Percentiles rank a stretch among this genome's conserved stretches.
phyloP scores from a whole-genome alignment of 768 basidiomycete species.

The Rhizopogon rudus region DNA sequence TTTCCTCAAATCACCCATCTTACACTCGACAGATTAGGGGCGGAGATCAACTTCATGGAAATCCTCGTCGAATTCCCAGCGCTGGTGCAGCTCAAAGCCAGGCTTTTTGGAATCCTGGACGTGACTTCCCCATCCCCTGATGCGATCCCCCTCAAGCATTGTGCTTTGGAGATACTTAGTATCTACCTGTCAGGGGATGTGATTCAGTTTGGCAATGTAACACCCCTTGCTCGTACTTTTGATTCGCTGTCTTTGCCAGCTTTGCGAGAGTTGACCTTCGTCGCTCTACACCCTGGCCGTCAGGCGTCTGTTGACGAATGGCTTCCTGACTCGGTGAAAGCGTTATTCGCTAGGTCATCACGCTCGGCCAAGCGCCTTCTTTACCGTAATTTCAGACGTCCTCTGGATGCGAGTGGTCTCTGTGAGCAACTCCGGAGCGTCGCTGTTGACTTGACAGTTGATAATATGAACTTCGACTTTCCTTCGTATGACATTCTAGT shows the following conservation, averaged over 20 bases:
- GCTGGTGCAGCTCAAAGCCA: constrained; percentile 12
- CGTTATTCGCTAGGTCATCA: not conserved
- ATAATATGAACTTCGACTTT: not conserved
- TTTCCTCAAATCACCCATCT: constrained; percentile 19
- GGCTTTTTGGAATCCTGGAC: constrained; percentile 9
- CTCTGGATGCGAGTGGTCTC: not conserved
- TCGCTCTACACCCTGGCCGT: not conserved
- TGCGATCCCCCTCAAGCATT: constrained; percentile 2
- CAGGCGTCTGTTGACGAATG: constrained; percentile 1
- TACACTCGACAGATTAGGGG: constrained; percentile 11
- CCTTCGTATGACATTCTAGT: not conserved
- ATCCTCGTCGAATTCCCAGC: constrained; percentile 15
- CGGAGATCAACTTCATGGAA: constrained; percentile 4
- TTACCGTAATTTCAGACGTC: not conserved
- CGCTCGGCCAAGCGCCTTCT: not conserved
- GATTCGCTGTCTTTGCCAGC: constrained; percentile 17
- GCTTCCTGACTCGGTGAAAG: constrained; percentile 6
- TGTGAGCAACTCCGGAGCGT: not conserved
- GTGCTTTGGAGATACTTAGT: constrained; percentile 7
- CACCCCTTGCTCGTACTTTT: constrained; percentile 13
- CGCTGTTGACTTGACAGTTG: not conserved
- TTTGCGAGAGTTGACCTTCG: constrained; percentile 11
- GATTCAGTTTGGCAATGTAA: constrained; percentile 16
- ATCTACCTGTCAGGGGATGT: constrained; percentile 17
- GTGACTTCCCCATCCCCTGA: constrained; percentile 5